These are phyloP conservation scores for Thelonectria blattea DNA, from an alignment of 2,329 filamentous ascomycete genomes.

Conservation along the genomic window DNA sequence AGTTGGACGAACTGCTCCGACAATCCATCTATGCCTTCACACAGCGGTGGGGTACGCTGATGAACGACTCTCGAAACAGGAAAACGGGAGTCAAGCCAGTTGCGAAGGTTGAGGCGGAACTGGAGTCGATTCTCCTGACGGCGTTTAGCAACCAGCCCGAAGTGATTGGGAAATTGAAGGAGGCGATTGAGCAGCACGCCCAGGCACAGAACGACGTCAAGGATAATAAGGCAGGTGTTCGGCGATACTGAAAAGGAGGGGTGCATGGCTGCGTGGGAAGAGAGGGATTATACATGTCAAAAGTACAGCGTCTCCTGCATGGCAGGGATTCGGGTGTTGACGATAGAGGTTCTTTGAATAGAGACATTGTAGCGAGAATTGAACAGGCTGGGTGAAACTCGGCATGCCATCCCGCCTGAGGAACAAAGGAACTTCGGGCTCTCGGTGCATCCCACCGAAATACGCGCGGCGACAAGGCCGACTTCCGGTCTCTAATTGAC, in stretches of 20 bases:
- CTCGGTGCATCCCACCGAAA: constrained; percentile 15
- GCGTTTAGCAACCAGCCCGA: constrained; percentile 67
- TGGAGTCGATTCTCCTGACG: constrained; percentile 61
- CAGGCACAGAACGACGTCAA: constrained; percentile 57
- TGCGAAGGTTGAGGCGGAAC: constrained; percentile 60
- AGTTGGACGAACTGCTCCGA: constrained; percentile 66
- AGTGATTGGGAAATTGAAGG: constrained; percentile 64
- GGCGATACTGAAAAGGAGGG: constrained; percentile 36
- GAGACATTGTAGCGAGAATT: neutral
- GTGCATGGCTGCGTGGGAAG: constrained; percentile 10
- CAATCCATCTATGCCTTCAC: constrained; percentile 69
- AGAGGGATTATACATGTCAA: neutral
- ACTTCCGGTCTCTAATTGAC: constrained; percentile 13
- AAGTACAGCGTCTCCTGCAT: constrained; percentile 9
- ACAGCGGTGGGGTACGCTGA: constrained; percentile 61
- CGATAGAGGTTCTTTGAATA: neutral
- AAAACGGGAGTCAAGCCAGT: constrained; percentile 58
- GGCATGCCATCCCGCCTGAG: neutral
- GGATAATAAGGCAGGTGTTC: constrained; percentile 43
- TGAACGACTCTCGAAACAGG: constrained; percentile 55
- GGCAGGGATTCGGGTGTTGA: neutral
- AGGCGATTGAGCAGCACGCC: constrained; percentile 64
- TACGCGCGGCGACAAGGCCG: constrained; percentile 3
- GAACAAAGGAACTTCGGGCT: neutral
- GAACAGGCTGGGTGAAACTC: neutral